Base-by-base conservation (phyloP, 305 asterid genomes). In the Fraxinus velutina region DNA sequence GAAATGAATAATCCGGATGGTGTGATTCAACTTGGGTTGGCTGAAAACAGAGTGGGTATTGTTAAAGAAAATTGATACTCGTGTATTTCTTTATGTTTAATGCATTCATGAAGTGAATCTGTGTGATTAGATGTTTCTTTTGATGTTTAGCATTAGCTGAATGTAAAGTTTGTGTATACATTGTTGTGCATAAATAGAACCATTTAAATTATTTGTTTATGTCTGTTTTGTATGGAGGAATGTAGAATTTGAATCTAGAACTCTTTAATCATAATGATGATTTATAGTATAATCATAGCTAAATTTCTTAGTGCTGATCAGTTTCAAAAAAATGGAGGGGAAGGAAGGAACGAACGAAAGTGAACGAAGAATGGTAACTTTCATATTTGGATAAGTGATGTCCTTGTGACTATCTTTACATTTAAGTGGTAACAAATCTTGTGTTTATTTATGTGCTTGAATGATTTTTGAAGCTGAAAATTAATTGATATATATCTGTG, bases 1-100 rank as follows among this genome's bases (percentile, higher is more conserved):
- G 86, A 84, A 55, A 73, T 50, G 15, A 80, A 64, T 30, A 91
- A 92, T 80, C 94, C 93, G 2, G 83, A 84, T 83, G 96, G 96
- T 42, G 84, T 90, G 37, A 92, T 92, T 85, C 92, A 92, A 76
- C 91, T 92, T 68, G 89, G 92, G n/a, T 83, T 88, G 72, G 90
- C 89, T 83, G 90, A 91, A 78, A 89, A 89, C 75, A 86, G 86
- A 87, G 95, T 91, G 87, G 78, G 89, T 78, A 32, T 66, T 77
- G 76, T 36, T 73, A 12, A 10, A 22, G 17, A 6, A 37, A 29
- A 71, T 21, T 19, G 30, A 6, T 19, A 6, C 76, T 68, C 29
- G 21, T 39, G 15, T 33, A 12, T 33, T 50, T 37, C 44, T 27
- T 2, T 47, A 21, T 82, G 57, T 4, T 36, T 21, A 10, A 29